Evolutionary conservation across 2,329 filamentous ascomycete species (phyloP), one percentile per base, ranked within the genome.

Genomic region (Exserohilum turcica): DNA sequence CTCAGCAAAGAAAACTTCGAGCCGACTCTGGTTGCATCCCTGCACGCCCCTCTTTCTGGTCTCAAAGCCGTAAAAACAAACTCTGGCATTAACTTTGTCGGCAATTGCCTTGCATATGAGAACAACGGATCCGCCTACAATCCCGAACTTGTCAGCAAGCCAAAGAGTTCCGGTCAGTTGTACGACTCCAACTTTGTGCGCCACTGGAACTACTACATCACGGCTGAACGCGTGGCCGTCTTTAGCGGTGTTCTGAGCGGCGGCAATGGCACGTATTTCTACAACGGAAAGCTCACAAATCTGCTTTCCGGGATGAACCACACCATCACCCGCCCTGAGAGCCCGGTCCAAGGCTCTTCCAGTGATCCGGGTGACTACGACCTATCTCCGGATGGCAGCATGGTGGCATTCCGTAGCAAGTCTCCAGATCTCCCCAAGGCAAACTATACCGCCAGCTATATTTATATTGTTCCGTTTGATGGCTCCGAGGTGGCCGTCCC

Each of bases 331-430:
- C 72, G 74, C 24, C 80, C 88, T 19, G 87, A 85, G 65, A 87
- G 79, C 47, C 92, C 89, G 0, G 84, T 92, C 6, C 85, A 83
- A 46, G 64, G 54, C 9, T 87, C 90, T 0, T 95, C 95, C 61
- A 92, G 92, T 7, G 90, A 89, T 24, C 75, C 84, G 0, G 83
- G 84, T 6, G 88, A 95, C 74, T 96, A 92, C 65, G 90, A 94
- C 65, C 82, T 93, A 54, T 82, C 86, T 53, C 76, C 78, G 12
- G 76, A 80, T 42, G 89, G 88, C 1, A 80, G 91, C 54, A 84
- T 85, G 21, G 71, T 74, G n/a, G 70, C 70, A n/a, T 92, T 93
- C 67, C 83, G 92, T 18, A 84, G 89, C 18, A 91, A 90, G 63
- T 89, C 92, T 61, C 89, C 89, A 0, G 78, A 85, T 13, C 75